Evolutionary conservation across 257 asterid species (phyloP).

Genomic region (Avicennia marina): DNA sequence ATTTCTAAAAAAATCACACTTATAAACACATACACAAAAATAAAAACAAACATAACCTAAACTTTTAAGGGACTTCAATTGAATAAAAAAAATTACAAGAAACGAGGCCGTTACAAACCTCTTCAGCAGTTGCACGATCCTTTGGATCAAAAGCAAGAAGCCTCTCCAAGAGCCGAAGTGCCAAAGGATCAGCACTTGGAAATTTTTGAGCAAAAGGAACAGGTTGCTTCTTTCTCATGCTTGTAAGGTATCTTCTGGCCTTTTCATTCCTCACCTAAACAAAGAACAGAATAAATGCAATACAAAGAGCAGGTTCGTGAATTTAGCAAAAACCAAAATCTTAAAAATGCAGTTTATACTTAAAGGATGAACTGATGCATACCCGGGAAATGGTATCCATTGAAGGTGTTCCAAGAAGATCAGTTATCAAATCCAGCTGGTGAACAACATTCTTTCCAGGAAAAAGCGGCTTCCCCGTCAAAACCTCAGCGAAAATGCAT

Average conservation of each 20-base stretch:
- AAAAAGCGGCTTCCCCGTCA: slow-evolving; percentile 80
- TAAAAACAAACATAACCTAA: too few species aligned
- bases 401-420: slow-evolving; percentile 89
- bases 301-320: neutral
- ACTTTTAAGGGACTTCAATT: slow-evolving; percentile 5
- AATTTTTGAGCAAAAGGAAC: slow-evolving; percentile 64
- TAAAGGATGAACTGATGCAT: slow-evolving; percentile 19
- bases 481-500: slow-evolving; percentile 89
- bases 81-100: too few species aligned
- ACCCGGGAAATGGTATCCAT: slow-evolving; percentile 76
- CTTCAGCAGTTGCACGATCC: slow-evolving; percentile 85
- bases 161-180: slow-evolving; percentile 64
- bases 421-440: slow-evolving; percentile 86
- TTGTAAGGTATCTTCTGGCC: slow-evolving; percentile 78
- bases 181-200: slow-evolving; percentile 78
- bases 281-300: slow-evolving; percentile 10
- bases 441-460: slow-evolving; percentile 93
- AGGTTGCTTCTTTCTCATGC: slow-evolving; percentile 79
- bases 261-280: slow-evolving; percentile 80
- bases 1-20: too few species aligned
- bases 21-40: too few species aligned
- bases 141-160: slow-evolving; percentile 85
- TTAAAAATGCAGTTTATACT: neutral
- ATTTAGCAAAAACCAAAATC: neutral
- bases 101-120: slow-evolving; percentile 39